These are phyloP conservation scores for Ceratocystis variospora DNA, from an alignment of 2,329 filamentous ascomycete species.

Conservation along the genomic window DNA sequence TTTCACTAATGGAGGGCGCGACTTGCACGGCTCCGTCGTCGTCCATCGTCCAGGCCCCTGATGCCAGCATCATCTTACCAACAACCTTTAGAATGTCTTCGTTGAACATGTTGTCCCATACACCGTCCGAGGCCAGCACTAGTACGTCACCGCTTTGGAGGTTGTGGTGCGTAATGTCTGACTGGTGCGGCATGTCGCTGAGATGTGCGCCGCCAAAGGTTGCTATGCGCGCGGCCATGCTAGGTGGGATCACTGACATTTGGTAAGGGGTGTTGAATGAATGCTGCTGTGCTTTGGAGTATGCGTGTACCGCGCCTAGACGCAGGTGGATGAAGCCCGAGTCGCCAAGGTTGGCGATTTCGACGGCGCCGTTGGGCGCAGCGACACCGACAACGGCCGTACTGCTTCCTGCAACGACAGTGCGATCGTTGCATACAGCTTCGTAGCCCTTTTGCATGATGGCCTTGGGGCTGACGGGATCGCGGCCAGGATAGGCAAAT, in stretches of 20 bases:
- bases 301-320: conserved; percentile 69
- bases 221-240: conserved; percentile 63
- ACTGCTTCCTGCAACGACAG: conserved; percentile 70
- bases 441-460: conserved; percentile 71
- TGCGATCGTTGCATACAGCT: conserved; percentile 57
- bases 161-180: conserved; percentile 60
- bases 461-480: conserved; percentile 31
- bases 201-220: conserved; percentile 73
- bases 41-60: conserved; percentile 58
- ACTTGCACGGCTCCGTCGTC: conserved; percentile 48
- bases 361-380: conserved; percentile 56
- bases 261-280: conserved; percentile 97
- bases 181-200: conserved; percentile 71
- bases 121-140: conserved; percentile 86
- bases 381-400: conserved; percentile 83
- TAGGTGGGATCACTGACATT: conserved; percentile 71
- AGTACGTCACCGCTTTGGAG: conserved; percentile 85
- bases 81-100: conserved; percentile 76
- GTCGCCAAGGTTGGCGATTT: conserved; percentile 89
- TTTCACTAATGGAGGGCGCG: conserved; percentile 40
- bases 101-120: conserved; percentile 90
- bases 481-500: conserved; percentile 41
- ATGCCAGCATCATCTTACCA: conserved; percentile 58
- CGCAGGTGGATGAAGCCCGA: conserved; percentile 83
- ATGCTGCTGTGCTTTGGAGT: conserved; percentile 79